Percentiles rank a stretch among this genome's conserved stretches.
phyloP scores from a whole-genome alignment of 352 stramenopile genomes.

The Stephanocyclus meneghinianus region DNA sequence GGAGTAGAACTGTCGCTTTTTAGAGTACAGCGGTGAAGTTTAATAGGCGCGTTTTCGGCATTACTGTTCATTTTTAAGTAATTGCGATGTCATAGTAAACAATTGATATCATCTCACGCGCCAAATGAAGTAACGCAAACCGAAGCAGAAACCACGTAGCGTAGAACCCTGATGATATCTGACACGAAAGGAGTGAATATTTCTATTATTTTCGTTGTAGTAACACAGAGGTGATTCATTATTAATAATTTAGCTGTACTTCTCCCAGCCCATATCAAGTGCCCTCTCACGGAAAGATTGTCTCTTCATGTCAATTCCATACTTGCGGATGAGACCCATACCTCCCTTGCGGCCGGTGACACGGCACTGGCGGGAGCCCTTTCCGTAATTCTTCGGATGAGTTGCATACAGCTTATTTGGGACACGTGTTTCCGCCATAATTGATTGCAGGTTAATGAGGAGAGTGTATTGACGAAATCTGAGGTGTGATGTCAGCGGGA shows the following conservation, averaged over 20 bases:
- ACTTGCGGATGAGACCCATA: constrained; percentile 82
- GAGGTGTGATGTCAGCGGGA: background rate
- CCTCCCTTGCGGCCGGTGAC: constrained; percentile 82
- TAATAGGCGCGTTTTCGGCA: background rate
- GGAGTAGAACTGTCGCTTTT: constrained; percentile 28
- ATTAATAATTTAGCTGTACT: constrained; percentile 77
- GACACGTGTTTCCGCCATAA: constrained; percentile 79
- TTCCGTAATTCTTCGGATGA: constrained; percentile 81
- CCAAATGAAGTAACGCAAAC: too few relatives aligned
- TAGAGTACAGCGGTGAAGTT: constrained; percentile 18
- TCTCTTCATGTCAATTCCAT: constrained; percentile 85
- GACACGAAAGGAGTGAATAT: too few relatives aligned
- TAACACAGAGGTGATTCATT: too few relatives aligned
- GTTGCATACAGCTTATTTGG: constrained; percentile 83
- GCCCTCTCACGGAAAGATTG: constrained; percentile 81
- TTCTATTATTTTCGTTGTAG: too few relatives aligned
- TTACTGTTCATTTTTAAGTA: background rate
- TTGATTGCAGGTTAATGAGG: background rate
- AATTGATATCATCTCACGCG: too few relatives aligned
- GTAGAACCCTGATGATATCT: too few relatives aligned
- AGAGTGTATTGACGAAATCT: background rate
- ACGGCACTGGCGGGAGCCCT: constrained; percentile 78
- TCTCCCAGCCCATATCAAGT: constrained; percentile 78
- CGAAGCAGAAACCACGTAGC: too few relatives aligned
- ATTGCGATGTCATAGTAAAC: background rate